These are phyloP conservation scores for Komagataella ulmi DNA, from an alignment of 805 yeast genomes.

Conservation along the genomic window DNA sequence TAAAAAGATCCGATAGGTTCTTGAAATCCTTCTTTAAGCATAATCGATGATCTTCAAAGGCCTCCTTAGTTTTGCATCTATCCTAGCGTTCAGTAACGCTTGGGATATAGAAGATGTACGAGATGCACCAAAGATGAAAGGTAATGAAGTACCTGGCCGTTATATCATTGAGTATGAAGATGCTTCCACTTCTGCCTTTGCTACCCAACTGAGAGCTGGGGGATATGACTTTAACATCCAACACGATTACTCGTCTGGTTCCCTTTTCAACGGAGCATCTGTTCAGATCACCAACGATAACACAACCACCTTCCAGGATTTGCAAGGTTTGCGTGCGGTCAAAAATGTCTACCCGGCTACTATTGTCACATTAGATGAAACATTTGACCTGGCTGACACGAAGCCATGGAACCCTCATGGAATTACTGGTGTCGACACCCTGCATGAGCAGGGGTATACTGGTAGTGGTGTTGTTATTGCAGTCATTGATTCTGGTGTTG, in stretches of 20 bases:
- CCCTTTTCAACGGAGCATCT: slow-evolving; percentile 3
- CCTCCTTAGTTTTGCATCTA: not conserved
- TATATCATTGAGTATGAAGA: slow-evolving; percentile 3
- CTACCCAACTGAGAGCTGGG: not conserved
- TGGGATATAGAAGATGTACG: not conserved
- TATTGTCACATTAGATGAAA: not conserved
- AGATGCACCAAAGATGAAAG: not conserved
- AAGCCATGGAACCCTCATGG: slow-evolving; percentile 8
- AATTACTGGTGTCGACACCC: slow-evolving; percentile 8
- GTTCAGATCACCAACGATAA: not conserved
- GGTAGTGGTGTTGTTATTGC: slow-evolving; percentile 8
- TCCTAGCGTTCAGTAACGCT: not conserved
- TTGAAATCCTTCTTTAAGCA: not conserved
- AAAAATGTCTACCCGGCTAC: slow-evolving; percentile 5
- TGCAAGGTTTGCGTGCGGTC: slow-evolving; percentile 1
- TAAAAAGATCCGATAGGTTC: not conserved
- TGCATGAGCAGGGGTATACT: slow-evolving; percentile 7
- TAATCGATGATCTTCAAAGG: not conserved
- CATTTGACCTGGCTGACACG: not conserved
- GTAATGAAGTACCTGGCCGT: slow-evolving; percentile 1
- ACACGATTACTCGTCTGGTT: slow-evolving; percentile 1
- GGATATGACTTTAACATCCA: not conserved
- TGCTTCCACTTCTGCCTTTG: not conserved
- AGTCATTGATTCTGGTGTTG: slow-evolving; percentile 8
- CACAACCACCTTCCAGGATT: slow-evolving; percentile 1